phyloP scores from a whole-genome alignment of 257 asterid species.

The Echium plantagineum region DNA sequence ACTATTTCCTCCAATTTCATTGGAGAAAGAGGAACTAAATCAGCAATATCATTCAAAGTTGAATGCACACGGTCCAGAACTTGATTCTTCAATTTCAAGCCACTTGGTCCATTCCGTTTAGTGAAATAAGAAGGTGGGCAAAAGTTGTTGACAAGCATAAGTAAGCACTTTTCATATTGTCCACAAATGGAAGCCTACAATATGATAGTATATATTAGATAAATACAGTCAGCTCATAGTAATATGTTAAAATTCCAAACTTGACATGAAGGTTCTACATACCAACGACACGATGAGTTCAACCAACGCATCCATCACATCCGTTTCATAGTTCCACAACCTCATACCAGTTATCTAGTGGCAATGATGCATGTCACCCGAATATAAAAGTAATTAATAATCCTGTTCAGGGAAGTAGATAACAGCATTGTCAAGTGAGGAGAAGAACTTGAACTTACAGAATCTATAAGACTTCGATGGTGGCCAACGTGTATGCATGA shows the following conservation, averaged over 20 bases:
- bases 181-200: conserved; percentile 76
- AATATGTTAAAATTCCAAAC: no score
- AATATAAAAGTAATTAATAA: background rate
- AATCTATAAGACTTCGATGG: conserved; percentile 53
- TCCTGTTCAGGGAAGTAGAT: no score
- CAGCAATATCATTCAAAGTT: conserved; percentile 47
- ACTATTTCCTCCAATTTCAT: conserved; percentile 56
- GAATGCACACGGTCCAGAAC: conserved; percentile 76
- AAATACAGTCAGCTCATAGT: background rate
- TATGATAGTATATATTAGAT: background rate
- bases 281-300: conserved; percentile 67
- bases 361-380: conserved; percentile 1
- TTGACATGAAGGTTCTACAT: conserved; percentile 8
- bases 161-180: conserved; percentile 70
- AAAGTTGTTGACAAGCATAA: conserved; percentile 72
- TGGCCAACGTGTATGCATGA: conserved; percentile 50
- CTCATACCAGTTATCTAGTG: conserved; percentile 65
- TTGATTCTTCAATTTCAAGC: conserved; percentile 52
- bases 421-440: conserved; percentile 1
- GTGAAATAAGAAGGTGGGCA: conserved; percentile 46
- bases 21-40: conserved; percentile 72
- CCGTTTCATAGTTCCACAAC: conserved; percentile 72
- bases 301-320: conserved; percentile 74
- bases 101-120: conserved; percentile 47
- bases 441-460: conserved; percentile 37